Base-by-base conservation (phyloP, 2,329 filamentous ascomycete species). In the Dothiorella sarmentorum region DNA sequence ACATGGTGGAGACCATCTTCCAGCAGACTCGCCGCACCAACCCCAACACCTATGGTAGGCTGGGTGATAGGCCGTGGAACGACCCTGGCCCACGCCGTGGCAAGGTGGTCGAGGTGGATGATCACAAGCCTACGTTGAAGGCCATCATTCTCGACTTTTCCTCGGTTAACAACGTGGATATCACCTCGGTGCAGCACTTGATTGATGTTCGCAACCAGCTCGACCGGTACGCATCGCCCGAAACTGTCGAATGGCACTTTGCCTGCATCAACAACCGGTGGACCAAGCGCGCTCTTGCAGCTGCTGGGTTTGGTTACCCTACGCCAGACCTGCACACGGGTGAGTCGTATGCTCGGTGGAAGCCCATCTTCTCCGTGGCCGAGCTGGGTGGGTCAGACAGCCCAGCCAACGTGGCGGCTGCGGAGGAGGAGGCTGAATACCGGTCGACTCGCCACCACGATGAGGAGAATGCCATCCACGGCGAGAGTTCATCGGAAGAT, bases 171-270 rank as follows among this genome's bases (percentile, higher is more conserved):
- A 91, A 96, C 64, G 87, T 97, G 60, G 94, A 97, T 68, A 85
- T 96, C 60, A 97, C 94, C 0, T 95, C 91, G 0, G 84, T 97
- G 2, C 94, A 97, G 74, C 87, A 91, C 66, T 80, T 97, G 37
- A 95, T 97, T 67, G 94, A 97, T 67, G 88, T 97, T 1, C 90
- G 93, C 67, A 96, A 96, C 72, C 92, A 97, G 70, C 85, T 97
- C 24, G 93, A 97, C 71, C 82, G 85, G 18, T 96, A 96, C 69
- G 84, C 91, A 0, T 74, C 87, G 0, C 93, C 93, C 0, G 85
- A 91, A 18, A 80, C 82, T 2, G 92, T 97, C 4, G 91, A 97
- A 71, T 97, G 93, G 92, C 94, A 97, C 74, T 87, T 97, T 63
- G 90, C 92, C n/a, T 88, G 86, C 74, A 89, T 97, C 76, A 91